Conservation (phyloP, 208 protist species). For the Leishmania lainsoni region DNA sequence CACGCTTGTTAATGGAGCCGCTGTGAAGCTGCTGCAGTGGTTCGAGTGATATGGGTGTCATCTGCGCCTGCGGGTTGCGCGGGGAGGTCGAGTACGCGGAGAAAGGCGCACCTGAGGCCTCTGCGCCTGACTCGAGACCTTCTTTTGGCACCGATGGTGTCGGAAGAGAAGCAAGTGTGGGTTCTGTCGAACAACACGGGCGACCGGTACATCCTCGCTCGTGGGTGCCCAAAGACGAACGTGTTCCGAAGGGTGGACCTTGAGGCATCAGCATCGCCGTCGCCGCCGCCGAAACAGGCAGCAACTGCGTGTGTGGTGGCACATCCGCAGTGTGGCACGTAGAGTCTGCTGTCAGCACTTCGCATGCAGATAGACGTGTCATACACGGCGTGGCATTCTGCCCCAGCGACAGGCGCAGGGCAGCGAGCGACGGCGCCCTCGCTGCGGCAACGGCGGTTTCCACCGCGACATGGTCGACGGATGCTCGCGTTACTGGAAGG, state of each 20-base stretch:
- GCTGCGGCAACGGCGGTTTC: background rate
- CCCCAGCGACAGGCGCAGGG: background rate
- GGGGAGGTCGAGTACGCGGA: background rate
- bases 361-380: background rate
- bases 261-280: background rate
- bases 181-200: background rate
- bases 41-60: background rate
- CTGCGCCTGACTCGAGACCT: background rate
- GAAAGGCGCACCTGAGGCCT: background rate
- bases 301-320: background rate
- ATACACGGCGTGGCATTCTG: background rate
- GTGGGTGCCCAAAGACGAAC: background rate
- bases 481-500: conserved; percentile 7
- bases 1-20: background rate
- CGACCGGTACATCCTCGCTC: background rate
- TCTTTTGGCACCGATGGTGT: background rate
- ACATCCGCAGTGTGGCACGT: background rate
- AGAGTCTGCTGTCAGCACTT: background rate
- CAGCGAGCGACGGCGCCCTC: background rate
- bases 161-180: background rate
- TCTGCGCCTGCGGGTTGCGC: background rate
- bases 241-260: background rate
- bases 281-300: background rate
- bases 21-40: background rate
- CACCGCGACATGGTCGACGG: background rate